phyloP scores from a whole-genome alignment of 768 basidiomycete genomes.

The Agaricus bisporus region DNA sequence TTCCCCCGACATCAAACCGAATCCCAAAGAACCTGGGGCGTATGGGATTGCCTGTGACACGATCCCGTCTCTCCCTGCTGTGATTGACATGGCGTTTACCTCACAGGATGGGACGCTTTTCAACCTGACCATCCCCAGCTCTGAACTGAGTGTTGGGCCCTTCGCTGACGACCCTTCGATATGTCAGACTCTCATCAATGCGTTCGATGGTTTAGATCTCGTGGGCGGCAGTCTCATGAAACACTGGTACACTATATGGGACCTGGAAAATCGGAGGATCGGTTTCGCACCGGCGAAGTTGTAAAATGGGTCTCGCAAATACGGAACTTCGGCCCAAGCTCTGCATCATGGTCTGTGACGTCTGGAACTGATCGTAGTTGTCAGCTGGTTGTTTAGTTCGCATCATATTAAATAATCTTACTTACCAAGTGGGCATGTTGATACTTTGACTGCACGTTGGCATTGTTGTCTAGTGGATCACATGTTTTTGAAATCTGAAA shows the following conservation, averaged over 20 bases:
- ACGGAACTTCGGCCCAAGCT: background rate
- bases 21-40: slow-evolving; percentile 43
- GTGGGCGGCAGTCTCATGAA: slow-evolving; percentile 53
- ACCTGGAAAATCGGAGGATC: slow-evolving; percentile 40
- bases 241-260: slow-evolving; percentile 58
- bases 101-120: slow-evolving; percentile 41
- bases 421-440: background rate
- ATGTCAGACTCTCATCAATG: slow-evolving; percentile 56
- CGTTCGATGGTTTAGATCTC: slow-evolving; percentile 44
- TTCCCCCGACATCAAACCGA: slow-evolving; percentile 50
- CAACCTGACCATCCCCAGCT: slow-evolving; percentile 52
- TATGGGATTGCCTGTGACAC: slow-evolving; percentile 48
- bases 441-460: background rate
- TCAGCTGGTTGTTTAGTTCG: too few relatives aligned
- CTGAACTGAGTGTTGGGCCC: slow-evolving; percentile 51
- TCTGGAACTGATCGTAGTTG: background rate
- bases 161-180: slow-evolving; percentile 41
- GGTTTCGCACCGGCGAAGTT: slow-evolving; percentile 45
- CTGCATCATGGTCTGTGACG: too few relatives aligned
- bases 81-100: slow-evolving; percentile 49
- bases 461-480: background rate
- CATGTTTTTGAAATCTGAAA: background rate
- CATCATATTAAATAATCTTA: background rate
- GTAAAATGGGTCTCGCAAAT: slow-evolving; percentile 12
- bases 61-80: slow-evolving; percentile 41